A percentile compares a stretch with the other conserved stretches of the same genome.
These are phyloP conservation scores for Globisporangium solare DNA, from an alignment of 352 stramenopile genomes.

Conservation along the genomic window DNA sequence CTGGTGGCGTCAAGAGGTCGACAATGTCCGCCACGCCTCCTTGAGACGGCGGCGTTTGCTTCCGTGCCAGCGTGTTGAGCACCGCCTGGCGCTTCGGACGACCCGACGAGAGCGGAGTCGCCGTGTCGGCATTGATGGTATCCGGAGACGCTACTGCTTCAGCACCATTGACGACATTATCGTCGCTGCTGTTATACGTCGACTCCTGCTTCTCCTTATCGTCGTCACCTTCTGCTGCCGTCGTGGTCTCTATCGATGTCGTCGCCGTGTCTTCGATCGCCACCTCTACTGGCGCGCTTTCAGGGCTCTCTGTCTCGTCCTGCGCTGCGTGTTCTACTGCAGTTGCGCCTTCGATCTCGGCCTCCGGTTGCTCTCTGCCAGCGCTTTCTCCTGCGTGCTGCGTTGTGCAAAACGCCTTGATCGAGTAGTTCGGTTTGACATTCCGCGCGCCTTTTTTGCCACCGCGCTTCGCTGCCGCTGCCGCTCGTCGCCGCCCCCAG, in stretches of 20 bases:
- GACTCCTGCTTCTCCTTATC: neutral
- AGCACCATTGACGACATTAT: neutral
- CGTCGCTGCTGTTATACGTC: neutral
- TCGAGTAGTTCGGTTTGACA: slow-evolving; percentile 46
- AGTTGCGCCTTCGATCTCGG: neutral
- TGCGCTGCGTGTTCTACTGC: neutral
- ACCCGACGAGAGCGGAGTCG: slow-evolving; percentile 22
- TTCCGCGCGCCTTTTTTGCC: slow-evolving; percentile 12
- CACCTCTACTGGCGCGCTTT: neutral
- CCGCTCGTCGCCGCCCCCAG: slow-evolving; percentile 27
- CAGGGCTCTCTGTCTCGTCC: slow-evolving; percentile 2
- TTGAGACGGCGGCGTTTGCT: slow-evolving; percentile 5
- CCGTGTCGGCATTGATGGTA: neutral
- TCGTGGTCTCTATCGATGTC: neutral
- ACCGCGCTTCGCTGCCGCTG: slow-evolving; percentile 13
- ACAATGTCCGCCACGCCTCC: slow-evolving; percentile 3
- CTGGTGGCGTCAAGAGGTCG: slow-evolving; percentile 11
- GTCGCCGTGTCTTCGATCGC: neutral
- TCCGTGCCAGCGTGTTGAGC: slow-evolving; percentile 30
- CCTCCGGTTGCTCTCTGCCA: neutral
- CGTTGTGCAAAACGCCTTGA: slow-evolving; percentile 53
- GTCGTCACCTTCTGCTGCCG: neutral
- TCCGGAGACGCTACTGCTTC: neutral
- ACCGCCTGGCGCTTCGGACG: slow-evolving; percentile 56
- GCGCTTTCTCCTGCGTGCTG: neutral